phyloP scores from a whole-genome alignment of 257 asterid genomes.

The Verbena officinalis region DNA sequence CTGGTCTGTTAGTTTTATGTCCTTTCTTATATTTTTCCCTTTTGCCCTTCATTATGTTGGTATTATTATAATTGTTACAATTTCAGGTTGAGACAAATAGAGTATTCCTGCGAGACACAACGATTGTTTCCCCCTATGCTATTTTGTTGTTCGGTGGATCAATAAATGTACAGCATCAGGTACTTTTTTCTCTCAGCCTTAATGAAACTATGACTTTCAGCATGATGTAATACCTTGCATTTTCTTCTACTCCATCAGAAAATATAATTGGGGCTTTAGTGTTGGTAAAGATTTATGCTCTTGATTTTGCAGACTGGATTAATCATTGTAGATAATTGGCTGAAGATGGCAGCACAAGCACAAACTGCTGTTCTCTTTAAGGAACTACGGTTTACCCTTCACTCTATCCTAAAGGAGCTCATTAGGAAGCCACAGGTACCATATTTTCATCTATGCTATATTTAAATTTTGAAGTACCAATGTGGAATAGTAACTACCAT shows the following conservation, averaged over 20 bases:
- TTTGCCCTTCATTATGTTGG: conserved; percentile 20
- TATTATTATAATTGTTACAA: conserved; percentile 19
- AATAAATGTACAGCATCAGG: conserved; percentile 90
- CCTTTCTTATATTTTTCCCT: background rate
- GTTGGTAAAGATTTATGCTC: conserved; percentile 24
- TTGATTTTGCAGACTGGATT: conserved; percentile 72
- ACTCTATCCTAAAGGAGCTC: conserved; percentile 79
- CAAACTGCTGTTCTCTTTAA: conserved; percentile 94
- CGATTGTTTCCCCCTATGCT: conserved; percentile 86
- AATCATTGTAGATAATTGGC: conserved; percentile 77
- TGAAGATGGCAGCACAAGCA: conserved; percentile 89
- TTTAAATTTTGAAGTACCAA: too few relatives aligned
- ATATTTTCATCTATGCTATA: background rate
- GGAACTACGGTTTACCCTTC: conserved; percentile 81
- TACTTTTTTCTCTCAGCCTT: conserved; percentile 34
- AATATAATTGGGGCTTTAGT: background rate
- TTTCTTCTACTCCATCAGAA: background rate
- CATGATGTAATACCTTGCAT: background rate
- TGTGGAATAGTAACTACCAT: too few relatives aligned
- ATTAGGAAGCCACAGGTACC: conserved; percentile 85
- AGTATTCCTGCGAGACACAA: conserved; percentile 87
- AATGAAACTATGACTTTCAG: conserved; percentile 7
- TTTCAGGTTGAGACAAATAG: conserved; percentile 91
- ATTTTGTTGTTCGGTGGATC: conserved; percentile 94
- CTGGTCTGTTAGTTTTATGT: too few relatives aligned